Conservation (phyloP, 768 basidiomycete species). For the Mycena metata region DNA sequence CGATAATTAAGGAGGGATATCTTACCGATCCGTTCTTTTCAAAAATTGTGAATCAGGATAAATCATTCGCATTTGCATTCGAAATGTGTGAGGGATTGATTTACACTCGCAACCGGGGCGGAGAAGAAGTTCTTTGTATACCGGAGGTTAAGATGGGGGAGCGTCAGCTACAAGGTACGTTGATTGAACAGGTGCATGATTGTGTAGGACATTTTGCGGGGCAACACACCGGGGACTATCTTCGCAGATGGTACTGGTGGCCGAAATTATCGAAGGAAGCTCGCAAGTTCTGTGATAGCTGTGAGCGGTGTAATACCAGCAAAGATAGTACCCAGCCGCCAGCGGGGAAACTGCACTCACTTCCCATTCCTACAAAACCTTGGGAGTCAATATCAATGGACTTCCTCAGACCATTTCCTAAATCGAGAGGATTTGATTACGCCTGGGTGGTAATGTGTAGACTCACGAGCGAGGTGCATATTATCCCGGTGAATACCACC, state of each 20-base stretch:
- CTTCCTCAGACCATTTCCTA: conserved; percentile 44
- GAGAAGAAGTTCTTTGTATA: conserved; percentile 38
- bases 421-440: conserved; percentile 42
- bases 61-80: conserved; percentile 29
- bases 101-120: conserved; percentile 31
- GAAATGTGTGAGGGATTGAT: conserved; percentile 40
- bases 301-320: not conserved
- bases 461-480: conserved; percentile 32
- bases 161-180: conserved; percentile 45
- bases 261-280: too few species aligned
- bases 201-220: not conserved
- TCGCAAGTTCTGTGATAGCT: not conserved
- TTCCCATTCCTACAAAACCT: too few species aligned
- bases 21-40: conserved; percentile 36
- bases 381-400: too few species aligned
- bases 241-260: not conserved
- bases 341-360: not conserved
- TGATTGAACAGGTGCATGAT: conserved; percentile 14
- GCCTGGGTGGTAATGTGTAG: conserved; percentile 48
- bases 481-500: conserved; percentile 32
- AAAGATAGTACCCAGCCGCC: not conserved
- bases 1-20: conserved; percentile 34
- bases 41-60: conserved; percentile 21
- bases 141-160: conserved; percentile 40
- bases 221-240: conserved; percentile 5